Evolutionary conservation across 176 grass and related monocot genomes (phyloP), one percentile per base, ranked within the genome.

Genomic region (Oryza coarctata): DNA sequence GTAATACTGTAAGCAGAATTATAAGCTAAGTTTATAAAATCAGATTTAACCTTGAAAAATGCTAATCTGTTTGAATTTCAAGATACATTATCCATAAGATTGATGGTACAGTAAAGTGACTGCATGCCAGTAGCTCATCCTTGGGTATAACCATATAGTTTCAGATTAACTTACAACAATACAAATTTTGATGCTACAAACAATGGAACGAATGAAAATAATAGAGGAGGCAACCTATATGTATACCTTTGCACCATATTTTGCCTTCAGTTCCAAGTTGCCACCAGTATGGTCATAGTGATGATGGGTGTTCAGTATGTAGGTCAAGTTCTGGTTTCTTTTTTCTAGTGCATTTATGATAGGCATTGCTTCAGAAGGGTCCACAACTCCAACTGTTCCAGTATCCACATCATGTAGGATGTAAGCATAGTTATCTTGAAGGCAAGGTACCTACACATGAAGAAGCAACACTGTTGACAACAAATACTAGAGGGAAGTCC

Each of bases 301-400:
- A 88, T 99, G 96, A 87, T 99, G 96, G 32, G 96, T 99, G 57
- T 99, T 99, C 45, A 99, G 61, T 88, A 99, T 99, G 82, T 99
- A 99, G 70, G 92, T 99, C 84, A 99, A 87, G 85, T 99, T 99
- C 70, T 99, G 96, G 83, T 99, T 99, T 82, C 88, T 92, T 40
- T 88, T 92, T 79, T 99, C 86, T 38, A 99, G 76, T 68, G 82
- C 90, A 39, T 94, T 87, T 88, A 99, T 99, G 43, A 99, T 80
- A 74, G 96, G 96, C 69, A 76, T 78, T 72, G 96, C 93, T 88
- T 99, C 96, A 80, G 96, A 93, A 83, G 96, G 96, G 75, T 99
- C 96, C 33, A 99, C 96, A 23, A 99, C 96, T 80, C 96, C 96
- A 74, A 99, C 93, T 68, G 93, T 99, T 76, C 96, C 93, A 70